A percentile compares a stretch with the other conserved stretches of the same genome.
Conservation (phyloP, 2,329 filamentous ascomycete genomes). For the Aspergillus melleus region DNA sequence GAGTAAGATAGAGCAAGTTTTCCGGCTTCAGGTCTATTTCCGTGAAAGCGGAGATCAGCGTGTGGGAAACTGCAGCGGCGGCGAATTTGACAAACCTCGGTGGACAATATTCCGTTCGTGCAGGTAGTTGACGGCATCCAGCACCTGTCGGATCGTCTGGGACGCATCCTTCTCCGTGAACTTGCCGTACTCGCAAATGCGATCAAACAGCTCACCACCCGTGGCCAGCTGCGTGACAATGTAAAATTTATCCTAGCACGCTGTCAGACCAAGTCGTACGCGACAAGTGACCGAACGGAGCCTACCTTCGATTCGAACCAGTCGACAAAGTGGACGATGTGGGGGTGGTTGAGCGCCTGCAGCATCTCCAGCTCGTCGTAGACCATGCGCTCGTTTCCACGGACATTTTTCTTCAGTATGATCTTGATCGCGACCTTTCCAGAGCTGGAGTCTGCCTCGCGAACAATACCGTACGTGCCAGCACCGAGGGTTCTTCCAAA, state of each 20-base stretch:
- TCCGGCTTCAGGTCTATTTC: conserved; percentile 88
- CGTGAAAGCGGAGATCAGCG: background rate
- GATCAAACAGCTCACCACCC: conserved; percentile 94
- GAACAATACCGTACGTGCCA: conserved; percentile 96
- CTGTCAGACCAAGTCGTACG: conserved; percentile 10
- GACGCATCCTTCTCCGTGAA: conserved; percentile 99
- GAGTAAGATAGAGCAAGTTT: conserved; percentile 90
- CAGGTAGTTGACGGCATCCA: conserved; percentile 90
- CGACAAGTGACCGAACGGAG: background rate
- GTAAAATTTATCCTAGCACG: conserved; percentile 90
- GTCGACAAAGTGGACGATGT: conserved; percentile 96
- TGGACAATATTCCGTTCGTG: conserved; percentile 95
- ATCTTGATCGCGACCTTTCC: conserved; percentile 95
- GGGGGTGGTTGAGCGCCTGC: conserved; percentile 83
- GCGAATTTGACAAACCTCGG: conserved; percentile 61
- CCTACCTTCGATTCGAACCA: conserved; percentile 97
- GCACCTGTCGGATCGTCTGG: conserved; percentile 90
- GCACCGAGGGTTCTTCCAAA: conserved; percentile 94
- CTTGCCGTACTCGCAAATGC: conserved; percentile 95
- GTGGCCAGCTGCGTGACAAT: conserved; percentile 96
- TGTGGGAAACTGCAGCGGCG: background rate
- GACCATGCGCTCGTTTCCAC: conserved; percentile 97
- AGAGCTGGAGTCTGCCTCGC: conserved; percentile 81
- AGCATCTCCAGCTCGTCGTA: conserved; percentile 96
- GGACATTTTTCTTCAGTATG: conserved; percentile 98